These are phyloP conservation scores for Botryotinia narcissicola DNA, from an alignment of 2,329 filamentous ascomycete genomes.

Conservation along the genomic window DNA sequence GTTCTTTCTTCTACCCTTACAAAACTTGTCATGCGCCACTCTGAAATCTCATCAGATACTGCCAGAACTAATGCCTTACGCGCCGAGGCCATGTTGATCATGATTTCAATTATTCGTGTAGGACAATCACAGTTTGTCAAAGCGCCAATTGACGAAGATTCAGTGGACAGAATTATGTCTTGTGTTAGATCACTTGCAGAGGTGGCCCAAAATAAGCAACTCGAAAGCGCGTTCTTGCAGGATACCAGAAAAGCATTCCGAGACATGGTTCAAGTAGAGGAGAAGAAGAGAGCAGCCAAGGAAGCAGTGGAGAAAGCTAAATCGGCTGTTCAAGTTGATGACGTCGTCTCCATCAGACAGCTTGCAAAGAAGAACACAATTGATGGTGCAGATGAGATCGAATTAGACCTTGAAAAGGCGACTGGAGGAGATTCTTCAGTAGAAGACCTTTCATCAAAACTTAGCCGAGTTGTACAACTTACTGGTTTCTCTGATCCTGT, in stretches of 20 bases:
- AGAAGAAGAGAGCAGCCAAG: slow-evolving; percentile 96
- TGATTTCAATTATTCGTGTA: slow-evolving; percentile 98
- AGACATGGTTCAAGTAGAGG: slow-evolving; percentile 94
- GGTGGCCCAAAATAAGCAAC: slow-evolving; percentile 82
- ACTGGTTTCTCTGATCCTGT: slow-evolving; percentile 98
- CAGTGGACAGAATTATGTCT: slow-evolving; percentile 97
- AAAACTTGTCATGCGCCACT: slow-evolving; percentile 96
- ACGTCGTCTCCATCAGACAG: slow-evolving; percentile 89
- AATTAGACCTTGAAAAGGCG: slow-evolving; percentile 87
- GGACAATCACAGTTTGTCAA: slow-evolving; percentile 99
- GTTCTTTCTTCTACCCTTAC: slow-evolving; percentile 95
- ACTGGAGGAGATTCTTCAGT: slow-evolving; percentile 83
- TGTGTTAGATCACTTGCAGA: slow-evolving; percentile 91
- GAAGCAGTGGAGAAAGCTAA: slow-evolving; percentile 91
- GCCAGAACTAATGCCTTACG: slow-evolving; percentile 90
- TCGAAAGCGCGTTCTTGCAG: slow-evolving; percentile 89
- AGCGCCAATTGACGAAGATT: slow-evolving; percentile 95
- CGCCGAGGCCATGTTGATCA: slow-evolving; percentile 98
- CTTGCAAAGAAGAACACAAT: slow-evolving; percentile 84
- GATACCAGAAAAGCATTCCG: slow-evolving; percentile 95
- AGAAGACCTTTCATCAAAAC: slow-evolving; percentile 88
- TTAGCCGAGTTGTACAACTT: slow-evolving; percentile 92
- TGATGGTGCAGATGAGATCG: slow-evolving; percentile 81
- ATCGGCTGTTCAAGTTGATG: slow-evolving; percentile 91
- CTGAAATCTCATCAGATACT: slow-evolving; percentile 82